These are phyloP conservation scores for Phytophthora fragariae DNA, from an alignment of 352 stramenopile species.

Conservation along the genomic window DNA sequence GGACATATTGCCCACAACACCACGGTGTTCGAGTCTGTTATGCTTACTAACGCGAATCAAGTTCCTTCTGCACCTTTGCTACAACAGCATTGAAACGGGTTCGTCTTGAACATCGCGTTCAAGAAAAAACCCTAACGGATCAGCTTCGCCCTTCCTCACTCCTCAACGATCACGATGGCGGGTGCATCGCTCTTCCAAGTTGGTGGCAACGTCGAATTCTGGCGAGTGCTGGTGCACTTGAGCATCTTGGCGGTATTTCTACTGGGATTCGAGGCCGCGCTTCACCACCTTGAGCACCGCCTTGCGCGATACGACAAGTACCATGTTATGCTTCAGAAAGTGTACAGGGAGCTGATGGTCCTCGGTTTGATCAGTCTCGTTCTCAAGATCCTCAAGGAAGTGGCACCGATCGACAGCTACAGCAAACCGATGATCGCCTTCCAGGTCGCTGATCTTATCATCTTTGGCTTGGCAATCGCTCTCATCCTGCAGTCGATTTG, in stretches of 20 bases:
- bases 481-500: conserved; percentile 53
- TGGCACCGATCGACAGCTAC: conserved; percentile 28
- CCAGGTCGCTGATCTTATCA: conserved; percentile 57
- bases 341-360: conserved; percentile 66
- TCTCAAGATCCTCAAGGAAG: conserved; percentile 58
- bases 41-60: background rate
- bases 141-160: conserved; percentile 9
- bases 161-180: conserved; percentile 25
- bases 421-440: conserved; percentile 51
- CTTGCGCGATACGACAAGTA: conserved; percentile 62
- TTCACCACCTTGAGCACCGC: conserved; percentile 52
- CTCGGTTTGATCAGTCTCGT: conserved; percentile 57
- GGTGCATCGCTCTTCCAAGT: conserved; percentile 60
- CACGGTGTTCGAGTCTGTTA: background rate
- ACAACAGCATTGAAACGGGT: conserved; percentile 1
- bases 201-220: conserved; percentile 63
- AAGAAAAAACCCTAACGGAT: no score
- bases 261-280: conserved; percentile 46
- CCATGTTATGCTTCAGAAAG: conserved; percentile 69
- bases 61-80: background rate
- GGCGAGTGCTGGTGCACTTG: conserved; percentile 54
- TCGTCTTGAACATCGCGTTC: background rate
- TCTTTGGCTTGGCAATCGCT: conserved; percentile 59
- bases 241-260: conserved; percentile 56
- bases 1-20: background rate